These are phyloP conservation scores for Cymodocea nodosa DNA, from an alignment of 116 monocot genomes.

Conservation along the genomic window DNA sequence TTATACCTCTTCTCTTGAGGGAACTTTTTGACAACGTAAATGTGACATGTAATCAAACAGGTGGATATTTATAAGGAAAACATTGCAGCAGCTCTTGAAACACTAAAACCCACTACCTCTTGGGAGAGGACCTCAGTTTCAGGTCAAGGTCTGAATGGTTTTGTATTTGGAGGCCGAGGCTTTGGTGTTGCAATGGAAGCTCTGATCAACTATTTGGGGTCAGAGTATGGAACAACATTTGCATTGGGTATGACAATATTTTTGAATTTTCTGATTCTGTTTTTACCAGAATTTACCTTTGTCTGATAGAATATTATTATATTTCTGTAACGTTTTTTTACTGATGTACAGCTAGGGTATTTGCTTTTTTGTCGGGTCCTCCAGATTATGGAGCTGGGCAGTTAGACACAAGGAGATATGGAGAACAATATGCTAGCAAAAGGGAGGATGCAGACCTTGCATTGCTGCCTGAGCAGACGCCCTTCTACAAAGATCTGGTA, in stretches of 20 bases:
- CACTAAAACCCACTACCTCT: constrained; percentile 78
- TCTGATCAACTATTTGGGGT: constrained; percentile 69
- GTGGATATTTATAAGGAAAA: constrained; percentile 90
- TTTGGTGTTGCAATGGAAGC: constrained; percentile 78
- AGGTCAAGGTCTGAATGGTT: constrained; percentile 62
- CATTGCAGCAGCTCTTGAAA: constrained; percentile 92
- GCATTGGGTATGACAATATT: constrained; percentile 61
- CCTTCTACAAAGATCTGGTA: constrained; percentile 95
- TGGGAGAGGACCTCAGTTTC: constrained; percentile 80
- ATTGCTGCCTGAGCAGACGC: constrained; percentile 88
- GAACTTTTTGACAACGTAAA: not conserved
- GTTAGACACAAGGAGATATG: constrained; percentile 84
- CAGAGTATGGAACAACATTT: constrained; percentile 86
- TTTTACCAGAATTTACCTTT: not conserved
- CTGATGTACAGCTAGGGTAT: constrained; percentile 69
- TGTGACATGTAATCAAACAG: constrained; percentile 18
- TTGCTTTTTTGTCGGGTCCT: constrained; percentile 96
- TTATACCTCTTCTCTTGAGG: not conserved
- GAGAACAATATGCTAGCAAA: constrained; percentile 93
- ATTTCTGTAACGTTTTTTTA: constrained; percentile 1
- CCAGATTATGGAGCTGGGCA: constrained; percentile 98
- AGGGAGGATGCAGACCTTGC: constrained; percentile 84
- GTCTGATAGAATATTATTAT: not conserved
- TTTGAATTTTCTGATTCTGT: not conserved
- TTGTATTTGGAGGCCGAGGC: constrained; percentile 70